Percentiles rank a stretch among this genome's conserved stretches.
Evolutionary conservation across 164 flowering plant species (phyloP).

Genomic region (Magnolia sinica): DNA sequence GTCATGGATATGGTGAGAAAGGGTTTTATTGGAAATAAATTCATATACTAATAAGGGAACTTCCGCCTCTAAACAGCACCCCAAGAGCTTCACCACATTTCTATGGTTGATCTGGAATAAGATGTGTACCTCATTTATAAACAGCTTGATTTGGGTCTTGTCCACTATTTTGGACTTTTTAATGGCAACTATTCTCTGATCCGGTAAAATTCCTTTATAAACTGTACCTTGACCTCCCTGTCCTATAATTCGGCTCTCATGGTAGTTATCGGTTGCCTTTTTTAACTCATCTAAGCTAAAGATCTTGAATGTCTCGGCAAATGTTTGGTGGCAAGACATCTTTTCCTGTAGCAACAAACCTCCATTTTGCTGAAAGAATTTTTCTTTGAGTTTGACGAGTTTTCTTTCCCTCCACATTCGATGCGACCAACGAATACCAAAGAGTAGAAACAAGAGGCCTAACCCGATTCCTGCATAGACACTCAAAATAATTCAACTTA

Average conservation of each 20-base stretch:
- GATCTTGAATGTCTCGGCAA: conserved; percentile 34
- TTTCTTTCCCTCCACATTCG: not conserved
- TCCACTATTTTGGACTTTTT: conserved; percentile 55
- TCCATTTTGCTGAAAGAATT: conserved; percentile 28
- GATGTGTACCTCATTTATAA: conserved; percentile 60
- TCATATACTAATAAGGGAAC: conserved; percentile 27
- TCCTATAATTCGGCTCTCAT: conserved; percentile 42
- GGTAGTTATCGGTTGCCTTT: conserved; percentile 44
- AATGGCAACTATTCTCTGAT: conserved; percentile 51
- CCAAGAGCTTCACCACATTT: conserved; percentile 25
- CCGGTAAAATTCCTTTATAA: conserved; percentile 52
- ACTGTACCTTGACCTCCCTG: conserved; percentile 63
- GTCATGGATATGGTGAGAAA: conserved; percentile 15
- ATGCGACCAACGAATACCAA: not conserved
- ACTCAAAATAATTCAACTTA: not conserved
- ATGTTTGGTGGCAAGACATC: not conserved
- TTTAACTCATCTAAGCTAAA: conserved; percentile 38
- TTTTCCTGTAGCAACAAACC: conserved; percentile 31
- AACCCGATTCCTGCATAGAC: not conserved
- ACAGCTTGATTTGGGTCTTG: conserved; percentile 45
- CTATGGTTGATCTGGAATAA: conserved; percentile 56
- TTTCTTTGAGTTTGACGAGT: not conserved
- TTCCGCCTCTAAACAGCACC: conserved; percentile 26
- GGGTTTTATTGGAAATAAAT: conserved; percentile 21
- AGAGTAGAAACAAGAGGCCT: not conserved